Percentiles rank a stretch among this genome's conserved stretches.
These are phyloP conservation scores for Pulchroboletus neoregius DNA, from an alignment of 1,284 basidiomycete species.

Conservation along the genomic window DNA sequence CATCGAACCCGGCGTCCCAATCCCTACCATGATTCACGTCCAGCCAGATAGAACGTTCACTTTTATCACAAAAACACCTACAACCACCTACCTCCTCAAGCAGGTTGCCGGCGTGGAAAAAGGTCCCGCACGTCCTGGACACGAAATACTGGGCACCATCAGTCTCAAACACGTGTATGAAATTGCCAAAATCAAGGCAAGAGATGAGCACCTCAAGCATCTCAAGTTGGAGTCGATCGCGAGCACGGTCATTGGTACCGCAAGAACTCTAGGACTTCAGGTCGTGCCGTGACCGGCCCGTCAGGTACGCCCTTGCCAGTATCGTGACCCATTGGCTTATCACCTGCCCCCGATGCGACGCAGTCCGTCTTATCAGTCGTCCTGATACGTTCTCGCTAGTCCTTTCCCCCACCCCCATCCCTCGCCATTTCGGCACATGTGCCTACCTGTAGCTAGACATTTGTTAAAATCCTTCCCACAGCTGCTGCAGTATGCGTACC, in stretches of 20 bases:
- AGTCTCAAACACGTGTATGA: constrained; percentile 98
- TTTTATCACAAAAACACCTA: constrained; percentile 90
- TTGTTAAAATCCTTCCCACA: constrained; percentile 19
- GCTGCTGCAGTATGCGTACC: constrained; percentile 19
- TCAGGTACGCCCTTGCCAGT: constrained; percentile 28
- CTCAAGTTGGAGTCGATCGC: constrained; percentile 82
- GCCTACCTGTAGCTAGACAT: constrained; percentile 28
- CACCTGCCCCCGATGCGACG: constrained; percentile 9
- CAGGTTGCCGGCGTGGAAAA: constrained; percentile 89
- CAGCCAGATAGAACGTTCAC: constrained; percentile 94
- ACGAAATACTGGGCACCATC: constrained; percentile 75
- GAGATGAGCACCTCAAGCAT: constrained; percentile 84
- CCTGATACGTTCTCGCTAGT: constrained; percentile 10
- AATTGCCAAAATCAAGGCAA: constrained; percentile 96
- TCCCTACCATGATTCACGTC: constrained; percentile 88
- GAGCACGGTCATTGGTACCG: constrained; percentile 83
- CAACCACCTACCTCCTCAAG: constrained; percentile 89
- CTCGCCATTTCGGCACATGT: constrained; percentile 11
- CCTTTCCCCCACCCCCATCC: constrained; percentile 9
- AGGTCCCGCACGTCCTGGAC: constrained; percentile 78
- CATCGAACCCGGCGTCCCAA: constrained; percentile 82
- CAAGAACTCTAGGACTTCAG: constrained; percentile 80
- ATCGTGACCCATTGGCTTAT: constrained; percentile 22
- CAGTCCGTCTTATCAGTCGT: constrained; percentile 25
- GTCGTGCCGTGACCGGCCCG: constrained; percentile 69